A percentile compares a stretch with the other conserved stretches of the same genome.
Evolutionary conservation across 768 basidiomycete genomes (phyloP).

Genomic region (Coprinellus aureogranulatus): DNA sequence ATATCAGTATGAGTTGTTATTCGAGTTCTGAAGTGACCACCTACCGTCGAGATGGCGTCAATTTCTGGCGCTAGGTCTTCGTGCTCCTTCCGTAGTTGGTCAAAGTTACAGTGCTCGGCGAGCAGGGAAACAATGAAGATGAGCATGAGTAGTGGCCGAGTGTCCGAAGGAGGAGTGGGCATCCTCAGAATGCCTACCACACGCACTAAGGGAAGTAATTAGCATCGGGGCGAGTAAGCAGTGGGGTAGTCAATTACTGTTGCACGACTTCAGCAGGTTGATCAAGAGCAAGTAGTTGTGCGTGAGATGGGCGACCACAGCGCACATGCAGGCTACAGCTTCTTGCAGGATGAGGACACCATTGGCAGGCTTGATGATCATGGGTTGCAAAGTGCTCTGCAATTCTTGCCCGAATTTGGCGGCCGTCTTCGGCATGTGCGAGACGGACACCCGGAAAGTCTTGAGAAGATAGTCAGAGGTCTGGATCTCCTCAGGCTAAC

Average conservation of each 20-base stretch:
- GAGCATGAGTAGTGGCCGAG: slow-evolving; percentile 61
- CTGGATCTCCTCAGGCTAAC: slow-evolving; percentile 75
- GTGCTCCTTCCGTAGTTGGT: slow-evolving; percentile 63
- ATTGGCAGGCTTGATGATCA: slow-evolving; percentile 87
- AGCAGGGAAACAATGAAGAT: slow-evolving; percentile 84
- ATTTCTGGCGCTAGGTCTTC: slow-evolving; percentile 56
- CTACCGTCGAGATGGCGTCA: slow-evolving; percentile 55
- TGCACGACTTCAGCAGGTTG: slow-evolving; percentile 81
- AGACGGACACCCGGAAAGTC: slow-evolving; percentile 82
- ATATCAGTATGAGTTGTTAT: neutral
- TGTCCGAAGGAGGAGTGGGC: slow-evolving; percentile 43
- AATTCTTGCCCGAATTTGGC: slow-evolving; percentile 86
- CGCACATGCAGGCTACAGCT: slow-evolving; percentile 88
- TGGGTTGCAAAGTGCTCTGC: slow-evolving; percentile 76
- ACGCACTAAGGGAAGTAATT: slow-evolving; percentile 40
- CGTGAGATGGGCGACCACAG: slow-evolving; percentile 79
- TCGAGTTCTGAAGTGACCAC: neutral
- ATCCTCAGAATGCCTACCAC: slow-evolving; percentile 33
- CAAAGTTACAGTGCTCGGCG: slow-evolving; percentile 88
- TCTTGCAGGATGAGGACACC: slow-evolving; percentile 76
- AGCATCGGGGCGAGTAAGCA: slow-evolving; percentile 2
- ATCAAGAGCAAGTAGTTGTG: slow-evolving; percentile 80
- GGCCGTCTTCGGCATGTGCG: slow-evolving; percentile 86
- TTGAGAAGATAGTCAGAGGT: slow-evolving; percentile 85
- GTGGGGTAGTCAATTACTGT: slow-evolving; percentile 43